These are phyloP conservation scores for Bipolaris gigantea DNA, from an alignment of 2,329 filamentous ascomycete species.

Conservation along the genomic window DNA sequence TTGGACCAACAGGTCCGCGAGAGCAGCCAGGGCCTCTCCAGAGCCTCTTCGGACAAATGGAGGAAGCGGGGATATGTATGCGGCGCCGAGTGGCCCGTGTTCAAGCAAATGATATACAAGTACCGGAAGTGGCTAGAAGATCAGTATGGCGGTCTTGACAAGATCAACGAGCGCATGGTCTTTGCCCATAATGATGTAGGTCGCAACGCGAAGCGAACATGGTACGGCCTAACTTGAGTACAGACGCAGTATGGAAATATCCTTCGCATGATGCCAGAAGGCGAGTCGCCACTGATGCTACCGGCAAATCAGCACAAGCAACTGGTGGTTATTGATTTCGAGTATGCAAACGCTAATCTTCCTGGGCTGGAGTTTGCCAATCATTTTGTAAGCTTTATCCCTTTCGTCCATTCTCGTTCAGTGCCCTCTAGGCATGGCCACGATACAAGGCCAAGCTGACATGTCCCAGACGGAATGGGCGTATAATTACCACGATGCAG, in stretches of 20 bases:
- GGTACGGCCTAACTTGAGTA: constrained; percentile 12
- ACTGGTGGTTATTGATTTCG: constrained; percentile 95
- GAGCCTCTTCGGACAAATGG: constrained; percentile 58
- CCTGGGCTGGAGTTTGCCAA: constrained; percentile 92
- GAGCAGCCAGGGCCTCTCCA: constrained; percentile 35
- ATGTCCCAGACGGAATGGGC: constrained; percentile 78
- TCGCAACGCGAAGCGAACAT: constrained; percentile 2
- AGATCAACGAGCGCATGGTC: constrained; percentile 73
- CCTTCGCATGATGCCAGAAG: constrained; percentile 70
- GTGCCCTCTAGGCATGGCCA: neutral
- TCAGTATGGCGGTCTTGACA: constrained; percentile 67
- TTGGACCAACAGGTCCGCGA: constrained; percentile 62
- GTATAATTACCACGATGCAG: constrained; percentile 89
- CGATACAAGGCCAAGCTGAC: neutral
- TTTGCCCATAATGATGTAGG: constrained; percentile 98
- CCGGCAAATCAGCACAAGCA: constrained; percentile 95
- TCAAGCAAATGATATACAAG: constrained; percentile 72
- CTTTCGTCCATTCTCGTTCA: neutral
- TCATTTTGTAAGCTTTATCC: constrained; percentile 69
- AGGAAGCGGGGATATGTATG: constrained; percentile 75
- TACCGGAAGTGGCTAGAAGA: constrained; percentile 76
- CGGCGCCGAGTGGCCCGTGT: constrained; percentile 78
- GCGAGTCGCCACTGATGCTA: constrained; percentile 80
- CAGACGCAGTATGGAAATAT: constrained; percentile 99
- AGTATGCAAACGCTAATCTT: constrained; percentile 89